phyloP scores from a whole-genome alignment of 306 rosid genomes.

The Acacia crassicarpa region DNA sequence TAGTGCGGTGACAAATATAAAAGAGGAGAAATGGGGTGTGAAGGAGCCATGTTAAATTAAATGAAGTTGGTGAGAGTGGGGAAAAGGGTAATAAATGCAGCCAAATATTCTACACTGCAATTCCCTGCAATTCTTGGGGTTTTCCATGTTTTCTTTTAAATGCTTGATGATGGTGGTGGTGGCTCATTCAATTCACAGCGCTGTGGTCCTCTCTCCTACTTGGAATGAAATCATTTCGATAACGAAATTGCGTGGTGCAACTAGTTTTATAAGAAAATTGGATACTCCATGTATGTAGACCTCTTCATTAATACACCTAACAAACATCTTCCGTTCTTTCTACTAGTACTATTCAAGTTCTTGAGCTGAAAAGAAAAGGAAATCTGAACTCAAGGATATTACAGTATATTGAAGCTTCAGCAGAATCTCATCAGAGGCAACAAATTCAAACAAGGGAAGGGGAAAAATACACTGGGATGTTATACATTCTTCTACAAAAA shows the following conservation, averaged over 20 bases:
- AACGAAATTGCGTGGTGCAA: conserved; percentile 55
- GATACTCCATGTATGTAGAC: conserved; percentile 27
- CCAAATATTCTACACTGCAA: conserved; percentile 32
- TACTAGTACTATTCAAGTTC: not conserved
- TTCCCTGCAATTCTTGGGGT: conserved; percentile 37
- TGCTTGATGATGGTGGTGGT: conserved; percentile 10
- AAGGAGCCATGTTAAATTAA: conserved; percentile 26
- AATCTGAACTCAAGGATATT: not conserved
- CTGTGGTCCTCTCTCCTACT: conserved; percentile 70
- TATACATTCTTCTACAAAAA: conserved; percentile 1
- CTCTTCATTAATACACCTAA: conserved; percentile 13
- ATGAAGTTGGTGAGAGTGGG: conserved; percentile 46
- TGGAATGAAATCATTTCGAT: conserved; percentile 68
- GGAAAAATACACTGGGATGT: not conserved
- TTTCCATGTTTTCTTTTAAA: conserved; percentile 30
- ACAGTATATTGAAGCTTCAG: not conserved
- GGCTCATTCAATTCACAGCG: not conserved
- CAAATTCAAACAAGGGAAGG: not conserved
- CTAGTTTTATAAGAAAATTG: conserved; percentile 2
- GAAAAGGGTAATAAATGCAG: conserved; percentile 37
- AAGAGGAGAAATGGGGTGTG: not conserved
- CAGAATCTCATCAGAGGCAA: conserved; percentile 1
- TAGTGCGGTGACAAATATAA: not conserved
- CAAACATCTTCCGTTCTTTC: not conserved
- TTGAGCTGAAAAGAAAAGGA: conserved; percentile 4